phyloP scores from a whole-genome alignment of 1,284 basidiomycete genomes.

The Cerioporus squamosus region DNA sequence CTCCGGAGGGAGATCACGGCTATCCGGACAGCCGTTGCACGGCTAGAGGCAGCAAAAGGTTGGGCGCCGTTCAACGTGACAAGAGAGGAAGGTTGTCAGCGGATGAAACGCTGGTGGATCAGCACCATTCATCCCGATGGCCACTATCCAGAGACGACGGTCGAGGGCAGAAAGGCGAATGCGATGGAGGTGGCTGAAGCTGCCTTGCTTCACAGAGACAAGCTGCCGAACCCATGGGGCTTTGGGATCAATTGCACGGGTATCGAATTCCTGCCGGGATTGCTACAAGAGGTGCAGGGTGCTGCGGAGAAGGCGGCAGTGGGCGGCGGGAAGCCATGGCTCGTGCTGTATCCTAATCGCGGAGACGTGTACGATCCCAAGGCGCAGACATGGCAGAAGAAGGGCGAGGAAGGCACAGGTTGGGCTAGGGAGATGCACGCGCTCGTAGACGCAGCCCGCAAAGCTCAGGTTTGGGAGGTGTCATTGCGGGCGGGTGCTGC shows the following conservation, averaged over 20 bases:
- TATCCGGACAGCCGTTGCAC: constrained; percentile 64
- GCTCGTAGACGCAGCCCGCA: constrained; percentile 30
- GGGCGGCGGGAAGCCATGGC: constrained; percentile 43
- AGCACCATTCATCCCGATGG: constrained; percentile 70
- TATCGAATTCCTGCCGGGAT: constrained; percentile 38
- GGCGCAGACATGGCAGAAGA: constrained; percentile 46
- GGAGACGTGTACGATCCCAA: constrained; percentile 59
- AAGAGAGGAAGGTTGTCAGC: background rate
- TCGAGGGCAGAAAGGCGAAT: constrained; percentile 31
- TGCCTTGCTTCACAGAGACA: constrained; percentile 24
- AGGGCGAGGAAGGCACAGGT: constrained; percentile 19
- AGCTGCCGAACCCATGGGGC: constrained; percentile 44
- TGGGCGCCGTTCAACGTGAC: background rate
- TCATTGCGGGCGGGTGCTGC: constrained; percentile 78
- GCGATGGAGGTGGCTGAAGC: constrained; percentile 44
- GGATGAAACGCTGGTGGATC: constrained; percentile 76
- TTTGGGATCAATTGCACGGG: constrained; percentile 79
- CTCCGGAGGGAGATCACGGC: constrained; percentile 67
- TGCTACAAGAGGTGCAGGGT: constrained; percentile 38
- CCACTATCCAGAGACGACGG: constrained; percentile 46
- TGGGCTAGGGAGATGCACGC: constrained; percentile 52
- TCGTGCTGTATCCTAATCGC: constrained; percentile 79
- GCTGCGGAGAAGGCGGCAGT: constrained; percentile 13
- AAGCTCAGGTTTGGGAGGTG: constrained; percentile 48
- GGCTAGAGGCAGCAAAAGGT: constrained; percentile 30